These are phyloP conservation scores for Passalora sequoiae DNA, from an alignment of 2,329 filamentous ascomycete species.

Conservation along the genomic window DNA sequence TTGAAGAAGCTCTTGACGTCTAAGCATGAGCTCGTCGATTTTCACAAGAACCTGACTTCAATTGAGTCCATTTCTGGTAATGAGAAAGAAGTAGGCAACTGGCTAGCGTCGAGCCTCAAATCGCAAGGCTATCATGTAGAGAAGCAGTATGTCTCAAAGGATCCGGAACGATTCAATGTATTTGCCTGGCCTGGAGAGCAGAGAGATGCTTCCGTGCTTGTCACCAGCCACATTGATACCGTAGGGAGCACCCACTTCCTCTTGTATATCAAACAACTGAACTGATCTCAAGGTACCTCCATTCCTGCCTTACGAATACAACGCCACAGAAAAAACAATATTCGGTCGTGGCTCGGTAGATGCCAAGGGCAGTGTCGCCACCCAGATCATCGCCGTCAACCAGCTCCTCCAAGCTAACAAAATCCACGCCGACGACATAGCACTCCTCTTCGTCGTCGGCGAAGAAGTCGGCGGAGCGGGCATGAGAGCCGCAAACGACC, in stretches of 20 bases:
- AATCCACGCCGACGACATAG: constrained; percentile 42
- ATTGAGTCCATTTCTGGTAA: constrained; percentile 66
- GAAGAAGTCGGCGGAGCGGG: constrained; percentile 79
- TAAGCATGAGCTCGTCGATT: constrained; percentile 54
- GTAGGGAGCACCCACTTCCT: constrained; percentile 34
- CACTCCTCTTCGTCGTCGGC: constrained; percentile 64
- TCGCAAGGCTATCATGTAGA: constrained; percentile 58
- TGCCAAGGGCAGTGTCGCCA: constrained; percentile 56
- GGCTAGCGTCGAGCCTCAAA: constrained; percentile 62
- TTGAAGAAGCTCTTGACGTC: constrained; percentile 22
- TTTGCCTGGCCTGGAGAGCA: constrained; percentile 57
- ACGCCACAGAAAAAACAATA: constrained; percentile 37
- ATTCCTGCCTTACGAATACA: constrained; percentile 53
- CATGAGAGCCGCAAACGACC: constrained; percentile 58
- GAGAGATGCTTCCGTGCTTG: constrained; percentile 55
- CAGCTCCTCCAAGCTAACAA: constrained; percentile 42
- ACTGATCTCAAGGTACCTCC: constrained; percentile 66
- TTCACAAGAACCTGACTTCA: constrained; percentile 71
- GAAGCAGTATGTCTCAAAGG: constrained; percentile 48
- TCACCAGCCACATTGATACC: constrained; percentile 78
- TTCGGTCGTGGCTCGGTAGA: constrained; percentile 69
- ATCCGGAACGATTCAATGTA: constrained; percentile 63
- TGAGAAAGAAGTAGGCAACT: constrained; percentile 64
- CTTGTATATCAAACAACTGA: neutral
- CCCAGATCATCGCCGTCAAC: constrained; percentile 65